Conservation (phyloP, 164 flowering plant genomes). For the Pachysandra terminalis region DNA sequence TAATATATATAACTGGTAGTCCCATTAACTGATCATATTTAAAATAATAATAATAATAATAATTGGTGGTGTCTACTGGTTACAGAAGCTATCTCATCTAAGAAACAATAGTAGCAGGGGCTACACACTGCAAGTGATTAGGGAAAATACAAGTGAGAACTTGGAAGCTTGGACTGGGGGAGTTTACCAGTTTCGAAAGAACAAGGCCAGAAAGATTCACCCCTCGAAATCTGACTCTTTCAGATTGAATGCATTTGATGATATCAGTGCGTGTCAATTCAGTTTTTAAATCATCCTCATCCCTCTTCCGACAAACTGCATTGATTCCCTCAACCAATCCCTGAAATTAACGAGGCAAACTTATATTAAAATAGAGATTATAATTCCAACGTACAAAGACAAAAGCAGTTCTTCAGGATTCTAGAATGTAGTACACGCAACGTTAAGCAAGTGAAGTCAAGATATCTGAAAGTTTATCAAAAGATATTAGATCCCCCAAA, state of each 20-base stretch:
- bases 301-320: constrained; percentile 45
- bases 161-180: background rate
- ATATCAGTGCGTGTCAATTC: constrained; percentile 88
- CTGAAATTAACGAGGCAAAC: constrained; percentile 28
- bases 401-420: background rate
- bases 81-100: background rate
- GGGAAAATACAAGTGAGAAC: background rate
- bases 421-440: background rate
- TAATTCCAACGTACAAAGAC: background rate
- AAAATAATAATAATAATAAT: too few species aligned
- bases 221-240: constrained; percentile 80
- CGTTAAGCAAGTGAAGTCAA: background rate
- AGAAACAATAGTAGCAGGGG: background rate
- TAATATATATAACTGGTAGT: too few species aligned
- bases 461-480: background rate
- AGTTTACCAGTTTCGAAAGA: constrained; percentile 81
- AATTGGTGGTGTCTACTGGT: background rate
- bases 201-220: constrained; percentile 92
- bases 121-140: too few species aligned
- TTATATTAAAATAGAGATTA: background rate
- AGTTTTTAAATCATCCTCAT: constrained; percentile 51
- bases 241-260: constrained; percentile 90
- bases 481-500: too few species aligned
- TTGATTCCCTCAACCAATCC: constrained; percentile 67
- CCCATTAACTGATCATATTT: too few species aligned